Evolutionary conservation across 805 yeast species (phyloP), one percentile per base, ranked within the genome.

Genomic region (Clavispora phyllophila): DNA sequence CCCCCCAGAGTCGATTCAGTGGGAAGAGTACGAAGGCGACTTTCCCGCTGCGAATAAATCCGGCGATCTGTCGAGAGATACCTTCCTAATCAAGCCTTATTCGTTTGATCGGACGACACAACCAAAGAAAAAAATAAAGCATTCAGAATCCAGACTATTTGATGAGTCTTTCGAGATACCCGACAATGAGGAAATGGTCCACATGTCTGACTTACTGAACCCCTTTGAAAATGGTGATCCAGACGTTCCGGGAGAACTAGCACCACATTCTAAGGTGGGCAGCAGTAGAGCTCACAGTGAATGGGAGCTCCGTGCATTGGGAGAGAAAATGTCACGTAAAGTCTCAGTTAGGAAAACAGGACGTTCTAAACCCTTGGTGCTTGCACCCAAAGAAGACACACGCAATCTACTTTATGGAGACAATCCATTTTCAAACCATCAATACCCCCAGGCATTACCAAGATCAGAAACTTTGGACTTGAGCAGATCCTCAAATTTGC

Each of bases 241-340:
- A 15, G 33, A 19, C 4, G 33, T 15, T 17, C 15, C 7, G 33
- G 15, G 13, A 5, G 33, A 29, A 7, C 7, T 5, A 17, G 12
- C 10, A 9, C 33, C 33, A 4, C 9, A 10, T 15, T 5, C 13
- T 2, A 15, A 15, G 5, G 15, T 29, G 33, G 20, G 33, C 12
- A 34, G 39, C 8, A 34, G 37, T 13, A 39, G 33, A 14, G 27
- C 24, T 4, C 46, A 40, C 19, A 51, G 44, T 23, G 55, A 51
- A 35, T 17, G 29, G 24, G 70, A 63, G 47, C 56, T 70, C 29
- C 49, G 66, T 27, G 58, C 54, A 36, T 53, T 70, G 37, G 72
- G 75, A 3, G 65, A 62, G 40, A 56, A 65, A 24, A 53, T 70
- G 37, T 57, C 72, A 1, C 54, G 58, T 36, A 65, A 61, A 26